Evolutionary conservation across 768 basidiomycete genomes (phyloP).

Genomic region (Amanita pseudoporphyria): DNA sequence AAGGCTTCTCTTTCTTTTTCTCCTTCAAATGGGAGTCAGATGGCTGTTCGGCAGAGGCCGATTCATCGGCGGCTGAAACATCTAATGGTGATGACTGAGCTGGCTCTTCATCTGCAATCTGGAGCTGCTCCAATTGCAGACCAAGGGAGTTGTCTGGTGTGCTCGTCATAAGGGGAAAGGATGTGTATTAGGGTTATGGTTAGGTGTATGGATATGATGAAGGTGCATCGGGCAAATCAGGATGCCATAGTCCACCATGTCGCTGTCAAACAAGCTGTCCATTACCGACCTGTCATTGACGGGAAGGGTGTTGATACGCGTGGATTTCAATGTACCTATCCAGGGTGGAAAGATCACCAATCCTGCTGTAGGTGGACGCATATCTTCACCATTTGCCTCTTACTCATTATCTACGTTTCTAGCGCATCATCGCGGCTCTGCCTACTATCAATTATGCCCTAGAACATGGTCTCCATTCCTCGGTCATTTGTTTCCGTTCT

Average conservation of each 20-base stretch:
- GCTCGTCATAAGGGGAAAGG: not conserved
- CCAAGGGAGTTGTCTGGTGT: constrained; percentile 7
- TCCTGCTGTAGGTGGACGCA: constrained; percentile 61
- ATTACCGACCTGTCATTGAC: constrained; percentile 87
- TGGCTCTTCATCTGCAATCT: constrained; percentile 6
- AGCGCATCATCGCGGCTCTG: constrained; percentile 96
- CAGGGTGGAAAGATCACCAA: constrained; percentile 91
- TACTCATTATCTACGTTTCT: constrained; percentile 10
- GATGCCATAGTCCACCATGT: constrained; percentile 47
- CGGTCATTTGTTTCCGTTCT: constrained; percentile 4
- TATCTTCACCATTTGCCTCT: constrained; percentile 12
- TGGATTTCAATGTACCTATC: constrained; percentile 95
- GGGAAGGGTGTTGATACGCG: constrained; percentile 85
- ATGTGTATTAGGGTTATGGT: constrained; percentile 3
- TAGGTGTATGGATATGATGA: not conserved
- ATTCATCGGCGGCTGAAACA: not conserved
- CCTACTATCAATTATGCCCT: constrained; percentile 94
- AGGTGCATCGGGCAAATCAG: not conserved
- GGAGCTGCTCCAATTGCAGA: constrained; percentile 15
- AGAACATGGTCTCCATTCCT: constrained; percentile 46
- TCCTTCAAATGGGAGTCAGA: constrained; percentile 22
- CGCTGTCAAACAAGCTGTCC: constrained; percentile 88
- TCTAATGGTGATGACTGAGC: not conserved
- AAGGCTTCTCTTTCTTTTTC: constrained; percentile 50
- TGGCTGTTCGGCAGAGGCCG: constrained; percentile 13